These are phyloP conservation scores for Geoglossum glabrum DNA, from an alignment of 495 filamentous ascomycete species.

Conservation along the genomic window DNA sequence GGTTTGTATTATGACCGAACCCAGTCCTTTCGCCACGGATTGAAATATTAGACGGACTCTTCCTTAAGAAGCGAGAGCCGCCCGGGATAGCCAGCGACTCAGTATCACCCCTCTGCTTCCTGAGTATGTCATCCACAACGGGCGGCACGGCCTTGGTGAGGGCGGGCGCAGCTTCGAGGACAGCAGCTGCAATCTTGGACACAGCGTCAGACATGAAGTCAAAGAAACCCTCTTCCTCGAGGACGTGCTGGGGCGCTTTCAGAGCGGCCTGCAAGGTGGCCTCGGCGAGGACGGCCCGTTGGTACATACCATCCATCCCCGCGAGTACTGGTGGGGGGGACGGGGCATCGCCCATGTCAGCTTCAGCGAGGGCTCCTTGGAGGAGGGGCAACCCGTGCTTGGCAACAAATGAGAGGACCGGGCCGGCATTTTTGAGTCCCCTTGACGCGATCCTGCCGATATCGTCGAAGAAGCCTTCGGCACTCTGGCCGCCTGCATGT, in stretches of 20 bases:
- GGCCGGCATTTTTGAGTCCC: not conserved
- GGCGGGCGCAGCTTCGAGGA: not conserved
- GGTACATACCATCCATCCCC: not conserved
- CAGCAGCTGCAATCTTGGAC: not conserved
- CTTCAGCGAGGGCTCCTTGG: slow-evolving; percentile 1
- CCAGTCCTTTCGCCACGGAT: too few species aligned
- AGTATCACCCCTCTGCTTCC: too few species aligned
- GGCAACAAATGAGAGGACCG: slow-evolving; percentile 1
- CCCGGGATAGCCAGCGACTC: too few species aligned
- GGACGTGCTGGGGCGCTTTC: slow-evolving; percentile 4
- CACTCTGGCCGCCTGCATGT: not conserved
- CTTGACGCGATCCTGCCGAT: not conserved
- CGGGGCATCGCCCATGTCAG: not conserved
- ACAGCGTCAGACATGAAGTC: not conserved
- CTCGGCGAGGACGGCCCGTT: not conserved
- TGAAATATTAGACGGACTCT: too few species aligned
- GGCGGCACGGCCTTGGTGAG: not conserved
- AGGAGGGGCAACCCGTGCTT: slow-evolving; percentile 1
- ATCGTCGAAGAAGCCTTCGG: slow-evolving; percentile 3
- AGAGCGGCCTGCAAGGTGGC: not conserved
- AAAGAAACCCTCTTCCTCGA: slow-evolving; percentile 5
- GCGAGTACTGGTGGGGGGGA: not conserved
- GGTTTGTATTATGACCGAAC: too few species aligned
- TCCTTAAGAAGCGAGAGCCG: too few species aligned
- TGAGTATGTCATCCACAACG: not conserved